Evolutionary conservation across 2,329 filamentous ascomycete genomes (phyloP).

Genomic region (Sporothrix mexicana): DNA sequence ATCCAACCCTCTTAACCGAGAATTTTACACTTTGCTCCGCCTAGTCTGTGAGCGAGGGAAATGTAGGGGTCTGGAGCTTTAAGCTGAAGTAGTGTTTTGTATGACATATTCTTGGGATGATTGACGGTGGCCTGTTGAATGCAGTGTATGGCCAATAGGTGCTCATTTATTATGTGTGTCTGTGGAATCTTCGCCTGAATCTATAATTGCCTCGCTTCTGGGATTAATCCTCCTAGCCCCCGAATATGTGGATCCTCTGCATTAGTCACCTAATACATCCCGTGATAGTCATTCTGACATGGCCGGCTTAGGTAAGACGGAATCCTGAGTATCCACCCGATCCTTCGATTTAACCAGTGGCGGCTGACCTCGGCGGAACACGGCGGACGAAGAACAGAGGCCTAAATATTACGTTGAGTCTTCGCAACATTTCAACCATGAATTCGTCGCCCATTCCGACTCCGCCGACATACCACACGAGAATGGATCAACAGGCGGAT

Average conservation of each 20-base stretch:
- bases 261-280: too few species aligned
- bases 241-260: too few species aligned
- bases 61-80: too few species aligned
- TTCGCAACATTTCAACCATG: neutral
- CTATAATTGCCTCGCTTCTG: too few species aligned
- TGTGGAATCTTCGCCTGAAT: too few species aligned
- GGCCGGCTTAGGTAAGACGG: neutral
- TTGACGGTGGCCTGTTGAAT: neutral
- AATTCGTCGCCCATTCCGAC: slow-evolving; percentile 5
- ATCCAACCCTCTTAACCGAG: neutral
- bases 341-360: slow-evolving; percentile 11
- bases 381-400: slow-evolving; percentile 15
- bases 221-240: too few species aligned
- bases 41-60: neutral
- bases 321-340: slow-evolving; percentile 4
- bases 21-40: neutral
- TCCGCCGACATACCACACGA: too few species aligned
- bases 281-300: too few species aligned
- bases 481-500: slow-evolving; percentile 7
- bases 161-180: too few species aligned
- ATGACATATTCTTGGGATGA: slow-evolving; percentile 3
- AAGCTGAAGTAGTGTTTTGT: neutral
- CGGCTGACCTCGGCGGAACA: slow-evolving; percentile 18
- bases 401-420: slow-evolving; percentile 8
- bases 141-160: too few species aligned